phyloP scores from a whole-genome alignment of 805 yeast genomes.

The Cephaloascus fragrans region DNA sequence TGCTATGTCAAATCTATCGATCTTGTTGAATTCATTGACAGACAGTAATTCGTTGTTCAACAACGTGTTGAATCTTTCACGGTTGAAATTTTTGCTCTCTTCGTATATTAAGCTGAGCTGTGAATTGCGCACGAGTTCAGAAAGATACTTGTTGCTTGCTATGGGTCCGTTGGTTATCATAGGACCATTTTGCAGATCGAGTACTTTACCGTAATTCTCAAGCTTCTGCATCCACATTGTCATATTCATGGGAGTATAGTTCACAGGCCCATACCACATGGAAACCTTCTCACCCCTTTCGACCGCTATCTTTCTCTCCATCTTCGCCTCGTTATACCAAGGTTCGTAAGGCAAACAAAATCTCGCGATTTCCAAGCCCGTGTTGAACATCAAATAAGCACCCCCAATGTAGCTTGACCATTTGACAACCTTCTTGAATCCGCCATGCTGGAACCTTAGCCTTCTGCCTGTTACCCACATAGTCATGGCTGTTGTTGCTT shows the following conservation, averaged over 20 bases:
- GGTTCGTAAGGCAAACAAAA: slow-evolving; percentile 45
- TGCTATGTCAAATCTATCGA: slow-evolving; percentile 20
- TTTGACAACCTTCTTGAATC: slow-evolving; percentile 12
- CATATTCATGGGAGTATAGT: slow-evolving; percentile 41
- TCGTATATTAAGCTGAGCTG: not conserved
- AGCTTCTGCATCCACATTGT: slow-evolving; percentile 18
- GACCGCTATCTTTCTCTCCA: slow-evolving; percentile 40
- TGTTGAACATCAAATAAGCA: slow-evolving; percentile 35
- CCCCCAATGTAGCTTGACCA: slow-evolving; percentile 21
- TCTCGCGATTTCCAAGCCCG: slow-evolving; percentile 49
- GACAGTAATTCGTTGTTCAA: slow-evolving; percentile 7
- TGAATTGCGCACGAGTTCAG: not conserved
- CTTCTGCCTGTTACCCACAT: slow-evolving; percentile 14
- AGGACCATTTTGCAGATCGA: not conserved
- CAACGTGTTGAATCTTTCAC: slow-evolving; percentile 7
- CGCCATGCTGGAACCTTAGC: slow-evolving; percentile 11
- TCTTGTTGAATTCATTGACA: slow-evolving; percentile 27
- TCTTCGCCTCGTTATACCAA: slow-evolving; percentile 60
- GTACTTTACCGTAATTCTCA: slow-evolving; percentile 2
- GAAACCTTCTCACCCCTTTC: slow-evolving; percentile 37
- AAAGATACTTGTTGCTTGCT: not conserved
- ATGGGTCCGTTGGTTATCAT: not conserved
- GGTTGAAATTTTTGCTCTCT: not conserved
- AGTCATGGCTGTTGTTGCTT: slow-evolving; percentile 36
- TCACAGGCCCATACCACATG: slow-evolving; percentile 62